Evolutionary conservation across 1,139 yeast species (phyloP).

Genomic region (Suhomyces yuchorum): DNA sequence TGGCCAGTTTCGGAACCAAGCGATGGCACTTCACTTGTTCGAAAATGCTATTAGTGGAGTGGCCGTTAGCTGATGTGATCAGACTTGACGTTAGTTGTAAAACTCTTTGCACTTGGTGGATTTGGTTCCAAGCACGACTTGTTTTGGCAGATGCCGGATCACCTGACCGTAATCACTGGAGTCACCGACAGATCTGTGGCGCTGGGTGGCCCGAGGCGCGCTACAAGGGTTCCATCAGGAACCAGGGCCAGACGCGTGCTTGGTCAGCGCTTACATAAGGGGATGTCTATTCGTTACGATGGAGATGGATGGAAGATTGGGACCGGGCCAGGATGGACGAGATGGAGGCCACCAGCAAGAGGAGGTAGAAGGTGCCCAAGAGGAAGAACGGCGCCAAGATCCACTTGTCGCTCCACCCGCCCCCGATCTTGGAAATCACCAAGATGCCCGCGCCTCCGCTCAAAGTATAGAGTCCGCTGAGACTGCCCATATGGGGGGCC

Average conservation of each 20-base stretch:
- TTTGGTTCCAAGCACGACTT: background rate
- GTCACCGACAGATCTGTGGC: background rate
- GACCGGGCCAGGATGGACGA: background rate
- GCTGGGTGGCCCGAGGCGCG: background rate
- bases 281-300: background rate
- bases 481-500: constrained; percentile 53
- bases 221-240: background rate
- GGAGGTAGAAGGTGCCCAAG: constrained; percentile 47
- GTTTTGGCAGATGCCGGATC: background rate
- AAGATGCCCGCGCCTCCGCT: constrained; percentile 73
- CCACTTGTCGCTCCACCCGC: constrained; percentile 59
- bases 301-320: background rate
- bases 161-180: background rate
- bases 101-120: background rate
- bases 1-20: background rate
- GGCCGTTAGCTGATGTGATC: background rate
- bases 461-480: constrained; percentile 68
- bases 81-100: background rate
- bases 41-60: background rate
- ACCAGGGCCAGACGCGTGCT: background rate
- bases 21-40: background rate
- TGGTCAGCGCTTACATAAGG: background rate
- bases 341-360: constrained; percentile 14
- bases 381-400: constrained; percentile 61
- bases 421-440: constrained; percentile 61